These are phyloP conservation scores for Didymellaceae sp. DNA, from an alignment of 2,329 filamentous ascomycete genomes.

Conservation along the genomic window DNA sequence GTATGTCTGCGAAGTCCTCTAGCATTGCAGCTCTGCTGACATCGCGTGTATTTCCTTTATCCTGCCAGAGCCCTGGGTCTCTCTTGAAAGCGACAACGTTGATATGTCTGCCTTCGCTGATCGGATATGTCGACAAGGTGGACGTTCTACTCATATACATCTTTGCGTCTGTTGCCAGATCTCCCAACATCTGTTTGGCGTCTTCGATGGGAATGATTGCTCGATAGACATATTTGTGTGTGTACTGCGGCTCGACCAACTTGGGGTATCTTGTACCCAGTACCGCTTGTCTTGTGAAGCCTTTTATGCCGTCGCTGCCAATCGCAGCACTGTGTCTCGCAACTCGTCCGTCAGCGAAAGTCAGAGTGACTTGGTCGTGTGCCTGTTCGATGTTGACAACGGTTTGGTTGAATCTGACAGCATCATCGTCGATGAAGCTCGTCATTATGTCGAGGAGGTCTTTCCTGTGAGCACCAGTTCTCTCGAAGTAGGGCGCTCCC, in stretches of 20 bases:
- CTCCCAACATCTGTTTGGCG: slow-evolving; percentile 46
- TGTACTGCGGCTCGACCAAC: slow-evolving; percentile 31
- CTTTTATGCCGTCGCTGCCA: slow-evolving; percentile 57
- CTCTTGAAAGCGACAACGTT: slow-evolving; percentile 34
- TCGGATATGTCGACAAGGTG: slow-evolving; percentile 29
- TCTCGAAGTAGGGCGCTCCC: slow-evolving; percentile 48
- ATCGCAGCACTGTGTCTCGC: slow-evolving; percentile 49
- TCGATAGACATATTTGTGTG: slow-evolving; percentile 35
- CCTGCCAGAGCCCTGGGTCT: slow-evolving; percentile 20
- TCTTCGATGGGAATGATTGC: slow-evolving; percentile 43
- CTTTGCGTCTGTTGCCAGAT: slow-evolving; percentile 36
- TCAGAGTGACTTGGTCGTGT: slow-evolving; percentile 46
- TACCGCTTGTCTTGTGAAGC: slow-evolving; percentile 25
- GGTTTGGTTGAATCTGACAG: slow-evolving; percentile 34
- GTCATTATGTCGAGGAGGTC: slow-evolving; percentile 55
- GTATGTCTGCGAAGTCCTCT: slow-evolving; percentile 21
- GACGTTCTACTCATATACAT: slow-evolving; percentile 30
- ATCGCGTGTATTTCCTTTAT: slow-evolving; percentile 16
- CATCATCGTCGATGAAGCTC: slow-evolving; percentile 48
- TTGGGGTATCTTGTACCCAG: slow-evolving; percentile 22
- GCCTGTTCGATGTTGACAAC: slow-evolving; percentile 39
- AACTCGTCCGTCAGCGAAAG: slow-evolving; percentile 47
- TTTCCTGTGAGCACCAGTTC: slow-evolving; percentile 53
- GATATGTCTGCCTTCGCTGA: slow-evolving; percentile 23
- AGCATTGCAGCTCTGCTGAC: slow-evolving; percentile 27